Conservation (phyloP, 257 asterid genomes). For the Plantago elongata region DNA sequence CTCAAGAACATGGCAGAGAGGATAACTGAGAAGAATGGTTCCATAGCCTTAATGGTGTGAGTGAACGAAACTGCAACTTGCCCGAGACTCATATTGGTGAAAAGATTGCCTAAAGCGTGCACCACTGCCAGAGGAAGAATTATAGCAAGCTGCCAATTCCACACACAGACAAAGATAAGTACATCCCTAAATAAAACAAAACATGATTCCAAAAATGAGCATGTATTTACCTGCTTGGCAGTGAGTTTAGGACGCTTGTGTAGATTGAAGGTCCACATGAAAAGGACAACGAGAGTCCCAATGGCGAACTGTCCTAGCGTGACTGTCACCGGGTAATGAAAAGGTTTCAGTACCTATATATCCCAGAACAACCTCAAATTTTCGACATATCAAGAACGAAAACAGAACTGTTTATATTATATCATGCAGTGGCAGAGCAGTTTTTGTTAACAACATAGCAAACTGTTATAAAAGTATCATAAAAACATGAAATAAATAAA, state of each 20-base stretch:
- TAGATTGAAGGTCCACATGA: slow-evolving; percentile 73
- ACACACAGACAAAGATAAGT: slow-evolving; percentile 3
- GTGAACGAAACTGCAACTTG: slow-evolving; percentile 91
- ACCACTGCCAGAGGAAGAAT: slow-evolving; percentile 80
- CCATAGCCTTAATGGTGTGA: slow-evolving; percentile 92
- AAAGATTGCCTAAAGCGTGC: slow-evolving; percentile 83
- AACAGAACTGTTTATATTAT: neutral
- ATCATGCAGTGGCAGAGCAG: too few species aligned
- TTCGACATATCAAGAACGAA: too few species aligned
- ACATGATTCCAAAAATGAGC: neutral
- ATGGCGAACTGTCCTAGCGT: slow-evolving; percentile 68
- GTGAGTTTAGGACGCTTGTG: slow-evolving; percentile 80
- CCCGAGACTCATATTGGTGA: slow-evolving; percentile 95
- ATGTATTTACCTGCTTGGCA: slow-evolving; percentile 49
- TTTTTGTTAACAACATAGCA: too few species aligned
- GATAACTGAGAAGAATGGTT: slow-evolving; percentile 85
- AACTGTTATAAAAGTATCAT: too few species aligned
- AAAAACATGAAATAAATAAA: too few species aligned
- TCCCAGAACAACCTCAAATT: too few species aligned
- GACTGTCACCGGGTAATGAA: slow-evolving; percentile 66
- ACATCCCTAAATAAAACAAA: neutral
- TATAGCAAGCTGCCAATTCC: slow-evolving; percentile 59
- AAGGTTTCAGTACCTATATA: slow-evolving; percentile 70
- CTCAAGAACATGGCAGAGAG: slow-evolving; percentile 87
- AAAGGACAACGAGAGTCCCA: slow-evolving; percentile 53